Percentiles rank a stretch among this genome's conserved stretches.
These are phyloP conservation scores for Fusarium bulbicola DNA, from an alignment of 2,329 filamentous ascomycete genomes.

Conservation along the genomic window DNA sequence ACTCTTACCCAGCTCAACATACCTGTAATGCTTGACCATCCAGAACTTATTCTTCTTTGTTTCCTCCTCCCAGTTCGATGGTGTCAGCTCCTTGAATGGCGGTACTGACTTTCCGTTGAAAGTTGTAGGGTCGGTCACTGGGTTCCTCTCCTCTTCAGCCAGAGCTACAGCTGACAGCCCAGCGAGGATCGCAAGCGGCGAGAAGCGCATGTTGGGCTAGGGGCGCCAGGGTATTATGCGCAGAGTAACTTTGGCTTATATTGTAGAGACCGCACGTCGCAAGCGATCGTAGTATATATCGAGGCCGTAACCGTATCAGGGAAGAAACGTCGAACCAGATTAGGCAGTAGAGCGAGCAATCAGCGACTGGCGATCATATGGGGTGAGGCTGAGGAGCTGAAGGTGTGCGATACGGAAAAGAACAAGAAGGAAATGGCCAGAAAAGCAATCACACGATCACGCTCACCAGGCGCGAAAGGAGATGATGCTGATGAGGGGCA, in stretches of 20 bases:
- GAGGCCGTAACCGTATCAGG: background rate
- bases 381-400: conserved; percentile 8
- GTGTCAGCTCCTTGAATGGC: conserved; percentile 68
- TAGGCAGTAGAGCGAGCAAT: conserved; percentile 15
- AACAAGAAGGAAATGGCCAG: conserved; percentile 8
- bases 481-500: conserved; percentile 21
- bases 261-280: background rate
- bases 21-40: conserved; percentile 75
- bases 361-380: conserved; percentile 32
- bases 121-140: conserved; percentile 56
- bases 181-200: conserved; percentile 57
- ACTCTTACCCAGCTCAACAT: conserved; percentile 26
- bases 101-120: conserved; percentile 76
- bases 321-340: conserved; percentile 12
- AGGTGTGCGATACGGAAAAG: conserved; percentile 15
- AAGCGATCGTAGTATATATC: background rate
- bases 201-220: conserved; percentile 46
- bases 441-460: conserved; percentile 24
- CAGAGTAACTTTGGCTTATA: background rate
- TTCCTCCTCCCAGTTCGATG: conserved; percentile 65
- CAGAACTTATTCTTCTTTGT: conserved; percentile 63
- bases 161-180: conserved; percentile 49
- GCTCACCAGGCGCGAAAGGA: conserved; percentile 34
- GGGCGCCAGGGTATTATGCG: conserved; percentile 4
- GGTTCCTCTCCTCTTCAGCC: conserved; percentile 47